Evolutionary conservation across 495 filamentous ascomycete genomes (phyloP), one percentile per base, ranked within the genome.

Genomic region (Penicillium steckii): DNA sequence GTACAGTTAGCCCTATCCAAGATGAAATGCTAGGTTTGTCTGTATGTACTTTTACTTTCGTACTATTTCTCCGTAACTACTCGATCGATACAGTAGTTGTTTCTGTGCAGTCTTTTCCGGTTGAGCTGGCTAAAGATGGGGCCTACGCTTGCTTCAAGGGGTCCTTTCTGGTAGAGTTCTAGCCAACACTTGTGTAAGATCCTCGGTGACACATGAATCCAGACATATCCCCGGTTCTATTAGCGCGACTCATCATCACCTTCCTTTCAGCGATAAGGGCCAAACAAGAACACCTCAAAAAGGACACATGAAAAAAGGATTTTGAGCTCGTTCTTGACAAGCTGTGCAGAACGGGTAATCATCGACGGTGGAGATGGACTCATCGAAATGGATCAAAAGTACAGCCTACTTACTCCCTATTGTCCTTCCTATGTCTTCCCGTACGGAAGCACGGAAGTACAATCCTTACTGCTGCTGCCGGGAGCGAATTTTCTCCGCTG

Each of bases 181-280:
- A 13, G 46, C 41, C 44, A 49, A 44, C 38, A 33, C 49, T n/a
- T n/a, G n/a, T n/a, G n/a, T n/a, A n/a, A n/a, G n/a, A n/a, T n/a
- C n/a, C 52, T 54, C 49, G 55, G 54, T 56, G 35, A 30, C 55
- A 57, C 57, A 61, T 57, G 61, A 52, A 53, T 46, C 35, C 22
- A 25, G 25, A 45, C 30, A 47, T 50, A 52, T 33, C 7, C 33
- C 29, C 26, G 17, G 52, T 45, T 25, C 43, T 23, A 51, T 26
- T 42, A n/a, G n/a, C n/a, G n/a, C n/a, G 29, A 37, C 19, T 27
- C 22, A 48, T 53, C 35, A 44, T 21, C 44, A 42, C 32, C 42
- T 44, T 44, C 23, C 23, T n/a, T 13, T 44, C 17, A n/a, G n/a
- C n/a, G n/a, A n/a, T n/a, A n/a, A n/a, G n/a, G n/a, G n/a, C n/a